Conservation (phyloP, 2,329 filamentous ascomycete species). For the Fusarium cyanostomum region DNA sequence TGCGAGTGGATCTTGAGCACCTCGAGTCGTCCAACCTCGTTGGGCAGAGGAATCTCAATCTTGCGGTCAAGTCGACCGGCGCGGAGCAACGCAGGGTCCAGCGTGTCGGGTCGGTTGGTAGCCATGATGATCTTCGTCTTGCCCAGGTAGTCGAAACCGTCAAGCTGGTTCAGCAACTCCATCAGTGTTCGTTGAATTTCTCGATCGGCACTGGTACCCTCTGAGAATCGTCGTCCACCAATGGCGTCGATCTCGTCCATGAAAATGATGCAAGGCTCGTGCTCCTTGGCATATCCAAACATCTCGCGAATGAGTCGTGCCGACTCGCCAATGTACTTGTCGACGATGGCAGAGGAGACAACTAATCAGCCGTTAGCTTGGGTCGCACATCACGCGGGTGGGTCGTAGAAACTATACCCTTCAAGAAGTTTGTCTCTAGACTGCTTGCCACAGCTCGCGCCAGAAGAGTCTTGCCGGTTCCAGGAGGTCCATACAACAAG, state of each 20-base stretch:
- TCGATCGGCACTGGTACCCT: slow-evolving; percentile 96
- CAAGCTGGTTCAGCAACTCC: slow-evolving; percentile 98
- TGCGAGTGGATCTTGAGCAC: slow-evolving; percentile 97
- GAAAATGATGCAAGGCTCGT: slow-evolving; percentile 99
- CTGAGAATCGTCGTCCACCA: slow-evolving; percentile 93
- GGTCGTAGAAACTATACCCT: slow-evolving; percentile 67
- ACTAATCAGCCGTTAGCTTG: slow-evolving; percentile 63
- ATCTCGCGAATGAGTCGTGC: slow-evolving; percentile 97
- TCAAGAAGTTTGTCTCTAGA: slow-evolving; percentile 97
- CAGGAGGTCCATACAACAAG: slow-evolving; percentile 92
- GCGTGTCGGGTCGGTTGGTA: slow-evolving; percentile 94
- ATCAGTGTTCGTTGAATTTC: slow-evolving; percentile 98
- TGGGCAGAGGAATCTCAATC: slow-evolving; percentile 96
- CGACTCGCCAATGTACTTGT: slow-evolving; percentile 99
- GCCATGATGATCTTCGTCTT: slow-evolving; percentile 99
- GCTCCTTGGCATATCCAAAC: slow-evolving; percentile 99
- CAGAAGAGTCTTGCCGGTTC: slow-evolving; percentile 94
- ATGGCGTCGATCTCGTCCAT: slow-evolving; percentile 99
- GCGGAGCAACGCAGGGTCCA: slow-evolving; percentile 91
- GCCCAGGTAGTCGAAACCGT: slow-evolving; percentile 98
- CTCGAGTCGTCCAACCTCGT: slow-evolving; percentile 94
- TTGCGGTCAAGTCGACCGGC: slow-evolving; percentile 95
- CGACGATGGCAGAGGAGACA: slow-evolving; percentile 97
- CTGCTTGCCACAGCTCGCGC: slow-evolving; percentile 96
- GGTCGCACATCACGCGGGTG: not conserved